Evolutionary conservation across 371 early-diverging fungal species (phyloP), one percentile per base, ranked within the genome.

Genomic region (Caulochytrium protostelioides): DNA sequence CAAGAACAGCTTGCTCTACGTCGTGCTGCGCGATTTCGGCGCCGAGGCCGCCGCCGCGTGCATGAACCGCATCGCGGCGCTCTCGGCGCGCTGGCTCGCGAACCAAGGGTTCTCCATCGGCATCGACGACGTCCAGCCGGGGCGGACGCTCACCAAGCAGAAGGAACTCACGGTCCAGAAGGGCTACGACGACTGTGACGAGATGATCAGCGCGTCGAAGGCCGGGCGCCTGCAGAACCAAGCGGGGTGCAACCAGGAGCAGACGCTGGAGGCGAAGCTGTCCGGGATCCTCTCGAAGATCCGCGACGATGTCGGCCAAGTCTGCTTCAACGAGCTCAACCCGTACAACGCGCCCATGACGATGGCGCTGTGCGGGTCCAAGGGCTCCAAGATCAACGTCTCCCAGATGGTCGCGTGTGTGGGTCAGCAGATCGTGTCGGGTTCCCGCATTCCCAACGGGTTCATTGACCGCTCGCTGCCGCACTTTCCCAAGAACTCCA

Each of bases 321-420:
- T 86, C 41, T 97, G 98, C 64, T 72, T 90, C 69, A 65, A 73
- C 17, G 85, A 90, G 52, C 60, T 99, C 32, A 81, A 79, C 54
- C 75, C 70, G 54, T 73, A 82, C 59, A 99, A 98, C 46, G 83
- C 97, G 6, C 94, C 98, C 1, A 67, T 91, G 39, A 91, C 85
- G 60, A 99, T 99, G 99, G 83, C 86, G 18, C 71, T 79, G 14
- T 92, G 91, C 57, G 97, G 95, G 21, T 91, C 92, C 38, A 95
- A 97, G 56, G 92, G 98, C 46, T 91, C 92, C 23, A 76, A 83
- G 38, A 81, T 95, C 52, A 99, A 99, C 67, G 95, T 97, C 26
- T 90, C 86, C 19, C 99, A 99, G 59, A 98, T 99, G 98, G 86
- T 94, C 46, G 94, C 97, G 40, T 92, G 92, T 79, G 98, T 99